Evolutionary conservation across 768 basidiomycete species (phyloP).

Genomic region (Tylopilus plumbeoviolaceoides): DNA sequence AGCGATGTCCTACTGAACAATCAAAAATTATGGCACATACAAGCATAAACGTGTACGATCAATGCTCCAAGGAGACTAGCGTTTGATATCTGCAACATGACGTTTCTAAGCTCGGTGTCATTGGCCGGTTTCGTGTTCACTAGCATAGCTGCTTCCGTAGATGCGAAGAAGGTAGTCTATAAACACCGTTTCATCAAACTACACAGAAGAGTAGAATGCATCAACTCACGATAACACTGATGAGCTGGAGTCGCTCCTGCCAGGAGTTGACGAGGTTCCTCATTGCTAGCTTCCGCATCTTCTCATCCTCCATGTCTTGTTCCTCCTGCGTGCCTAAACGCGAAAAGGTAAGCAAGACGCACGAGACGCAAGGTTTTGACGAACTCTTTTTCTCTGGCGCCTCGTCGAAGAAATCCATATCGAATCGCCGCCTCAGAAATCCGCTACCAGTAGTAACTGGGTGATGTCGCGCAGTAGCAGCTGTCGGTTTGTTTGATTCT

Average conservation of each 20-base stretch:
- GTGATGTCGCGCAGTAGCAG: conserved; percentile 3
- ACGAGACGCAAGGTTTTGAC: neutral
- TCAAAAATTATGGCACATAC: conserved; percentile 29
- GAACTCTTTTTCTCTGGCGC: conserved; percentile 15
- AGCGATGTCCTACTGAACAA: neutral
- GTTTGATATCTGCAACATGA: conserved; percentile 35
- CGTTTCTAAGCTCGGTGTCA: conserved; percentile 7
- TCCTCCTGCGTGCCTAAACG: conserved; percentile 42
- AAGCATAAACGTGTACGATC: conserved; percentile 49
- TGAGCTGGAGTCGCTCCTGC: conserved; percentile 60
- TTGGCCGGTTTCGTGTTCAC: conserved; percentile 36
- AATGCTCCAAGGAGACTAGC: conserved; percentile 49
- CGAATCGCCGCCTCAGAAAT: conserved; percentile 15
- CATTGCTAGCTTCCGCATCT: conserved; percentile 40
- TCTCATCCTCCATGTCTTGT: conserved; percentile 46
- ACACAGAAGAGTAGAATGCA: neutral
- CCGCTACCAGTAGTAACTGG: neutral
- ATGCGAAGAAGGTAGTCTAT: conserved; percentile 62
- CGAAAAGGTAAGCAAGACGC: neutral
- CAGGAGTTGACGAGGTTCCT: conserved; percentile 52
- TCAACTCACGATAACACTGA: conserved; percentile 51
- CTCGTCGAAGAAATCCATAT: conserved; percentile 6
- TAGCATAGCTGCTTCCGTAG: conserved; percentile 51
- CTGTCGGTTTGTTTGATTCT: conserved; percentile 12
- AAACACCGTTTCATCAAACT: neutral